Evolutionary conservation across 352 stramenopile genomes (phyloP).

Genomic region (Pythium grandisporangium): DNA sequence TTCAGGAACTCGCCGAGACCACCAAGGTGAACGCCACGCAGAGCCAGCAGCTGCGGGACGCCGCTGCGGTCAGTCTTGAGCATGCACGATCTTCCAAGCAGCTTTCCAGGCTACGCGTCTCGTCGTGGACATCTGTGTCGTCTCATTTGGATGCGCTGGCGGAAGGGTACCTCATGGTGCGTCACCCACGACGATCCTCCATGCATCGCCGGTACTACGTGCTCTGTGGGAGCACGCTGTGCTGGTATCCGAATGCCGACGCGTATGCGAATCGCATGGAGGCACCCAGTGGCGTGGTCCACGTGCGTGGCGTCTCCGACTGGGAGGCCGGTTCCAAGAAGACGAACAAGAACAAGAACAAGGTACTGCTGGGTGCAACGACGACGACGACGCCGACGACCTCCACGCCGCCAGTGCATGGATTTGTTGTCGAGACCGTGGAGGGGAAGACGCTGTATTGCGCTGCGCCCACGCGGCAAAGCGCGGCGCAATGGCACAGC

Average conservation of each 20-base stretch:
- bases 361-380: too few relatives aligned
- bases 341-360: too few relatives aligned
- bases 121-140: slow-evolving; percentile 43
- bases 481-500: slow-evolving; percentile 53
- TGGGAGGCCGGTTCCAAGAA: slow-evolving; percentile 53
- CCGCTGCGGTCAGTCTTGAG: slow-evolving; percentile 34
- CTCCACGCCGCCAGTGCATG: slow-evolving; percentile 33
- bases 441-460: slow-evolving; percentile 62
- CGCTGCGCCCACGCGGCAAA: slow-evolving; percentile 52
- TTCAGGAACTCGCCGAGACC: slow-evolving; percentile 13
- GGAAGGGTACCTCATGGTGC: slow-evolving; percentile 63
- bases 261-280: slow-evolving; percentile 35
- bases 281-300: slow-evolving; percentile 45
- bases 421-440: slow-evolving; percentile 51
- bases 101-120: slow-evolving; percentile 27
- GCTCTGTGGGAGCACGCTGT: slow-evolving; percentile 65
- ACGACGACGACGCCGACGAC: too few relatives aligned
- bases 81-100: slow-evolving; percentile 54
- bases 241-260: slow-evolving; percentile 73
- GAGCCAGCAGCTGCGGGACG: slow-evolving; percentile 27
- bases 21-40: slow-evolving; percentile 24
- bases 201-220: slow-evolving; percentile 80
- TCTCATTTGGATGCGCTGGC: slow-evolving; percentile 62
- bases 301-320: slow-evolving; percentile 46
- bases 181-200: slow-evolving; percentile 41